Base-by-base conservation (phyloP, 2,329 filamentous ascomycete species). In the Fusarium sp. region DNA sequence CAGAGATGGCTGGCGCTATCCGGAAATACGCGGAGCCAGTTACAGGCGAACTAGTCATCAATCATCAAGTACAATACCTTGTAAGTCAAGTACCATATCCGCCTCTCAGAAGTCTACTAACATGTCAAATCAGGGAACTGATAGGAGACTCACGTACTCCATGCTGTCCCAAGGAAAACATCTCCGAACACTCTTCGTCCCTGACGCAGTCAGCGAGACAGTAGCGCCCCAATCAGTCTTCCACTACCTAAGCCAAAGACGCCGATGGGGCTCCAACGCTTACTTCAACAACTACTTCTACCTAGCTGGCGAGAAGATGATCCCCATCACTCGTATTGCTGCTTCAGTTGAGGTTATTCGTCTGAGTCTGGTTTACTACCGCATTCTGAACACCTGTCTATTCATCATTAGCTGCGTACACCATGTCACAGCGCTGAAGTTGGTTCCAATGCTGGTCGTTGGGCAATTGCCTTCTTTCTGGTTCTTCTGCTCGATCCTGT, bases 251-350 rank as follows among this genome's bases (percentile, higher is more conserved):
- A 75, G 70, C 44, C 76, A 78, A 59, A 66, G 76, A 3, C 74
- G 76, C 7, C 68, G 76, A 9, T 78, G 76, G 76, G 76, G 76
- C 4, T 76, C 74, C 3, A 78, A 78, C 15, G 76, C 76, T 7
- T 78, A 78, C 55, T 78, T 77, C 60, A 78, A 78, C 72, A 78
- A 78, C 41, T 78, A 75, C 45, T 78, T 76, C 37, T 78, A 78
- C 33, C 62, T 74, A 2, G 68, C 63, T 7, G 76, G 76, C 15
- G 71, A 76, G 40, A 75, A 76, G 27, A 78, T 78, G 75, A 85
- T 80, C 56, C 83, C 68, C 19, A 58, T 78, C 19, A 78, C 76
- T 4, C 74, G 76, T 1, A 65, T 78, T 9, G 74, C 71, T 2
- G 74, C 76, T 0, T 66, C 70, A 0, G 66, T 78, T 2, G 76